phyloP scores from a whole-genome alignment of 176 grass and related monocot species.

The Eleusine indica region DNA sequence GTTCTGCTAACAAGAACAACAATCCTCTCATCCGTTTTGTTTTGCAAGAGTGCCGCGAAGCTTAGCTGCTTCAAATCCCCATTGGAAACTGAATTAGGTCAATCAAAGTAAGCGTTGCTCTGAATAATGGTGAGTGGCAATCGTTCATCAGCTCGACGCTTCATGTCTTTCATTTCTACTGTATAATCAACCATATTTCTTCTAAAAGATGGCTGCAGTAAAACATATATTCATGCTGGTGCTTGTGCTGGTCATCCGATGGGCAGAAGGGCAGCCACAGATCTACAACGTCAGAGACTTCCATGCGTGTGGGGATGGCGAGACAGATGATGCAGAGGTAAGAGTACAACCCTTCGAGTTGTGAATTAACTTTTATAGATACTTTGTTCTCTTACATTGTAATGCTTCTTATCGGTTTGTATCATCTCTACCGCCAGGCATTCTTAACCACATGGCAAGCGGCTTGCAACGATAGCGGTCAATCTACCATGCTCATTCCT shows the following conservation, averaged over 20 bases:
- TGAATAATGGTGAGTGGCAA: slow-evolving; percentile 27
- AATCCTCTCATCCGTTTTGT: background rate
- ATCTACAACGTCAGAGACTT: slow-evolving; percentile 48
- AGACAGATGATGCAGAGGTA: slow-evolving; percentile 57
- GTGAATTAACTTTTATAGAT: background rate
- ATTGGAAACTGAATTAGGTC: background rate
- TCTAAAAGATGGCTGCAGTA: background rate
- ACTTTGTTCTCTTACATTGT: background rate
- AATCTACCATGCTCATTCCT: slow-evolving; percentile 43
- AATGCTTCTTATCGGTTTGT: background rate
- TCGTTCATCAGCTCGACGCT: background rate
- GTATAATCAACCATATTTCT: background rate
- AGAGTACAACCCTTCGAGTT: background rate
- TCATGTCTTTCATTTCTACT: background rate
- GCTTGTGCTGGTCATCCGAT: slow-evolving; percentile 16
- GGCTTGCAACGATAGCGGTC: slow-evolving; percentile 27
- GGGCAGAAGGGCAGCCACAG: background rate
- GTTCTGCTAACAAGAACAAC: background rate
- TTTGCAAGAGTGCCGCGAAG: background rate
- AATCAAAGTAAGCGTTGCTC: background rate
- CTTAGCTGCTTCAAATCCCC: background rate
- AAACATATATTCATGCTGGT: slow-evolving; percentile 4
- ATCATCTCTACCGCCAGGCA: slow-evolving; percentile 21
- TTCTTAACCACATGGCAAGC: slow-evolving; percentile 57
- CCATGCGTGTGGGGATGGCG: slow-evolving; percentile 51